Evolutionary conservation across 352 stramenopile genomes (phyloP), one percentile per base, ranked within the genome.

Genomic region (Phytophthora pinifolia): DNA sequence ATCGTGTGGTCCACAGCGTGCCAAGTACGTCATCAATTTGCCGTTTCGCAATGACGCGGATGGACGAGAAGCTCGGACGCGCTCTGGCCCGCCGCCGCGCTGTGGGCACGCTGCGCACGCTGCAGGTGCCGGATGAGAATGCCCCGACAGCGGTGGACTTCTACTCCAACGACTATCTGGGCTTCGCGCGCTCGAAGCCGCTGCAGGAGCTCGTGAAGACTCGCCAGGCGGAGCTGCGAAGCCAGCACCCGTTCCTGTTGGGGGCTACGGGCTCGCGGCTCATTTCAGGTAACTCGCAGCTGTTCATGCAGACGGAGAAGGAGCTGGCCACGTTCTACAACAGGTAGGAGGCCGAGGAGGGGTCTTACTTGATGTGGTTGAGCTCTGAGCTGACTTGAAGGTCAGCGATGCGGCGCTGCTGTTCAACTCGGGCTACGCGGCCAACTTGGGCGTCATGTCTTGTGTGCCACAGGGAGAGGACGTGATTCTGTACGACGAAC

Each of bases 111-210:
- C 64, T 88, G 41, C 78, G 83, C 13, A 54, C 52, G 12, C 61
- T 92, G 7, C 65, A 79, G 38, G 31, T 72, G 27, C 45, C 57
- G 1, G 46, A 62, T 12, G 45, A 58, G 9, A 37, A 57, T 9
- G 74, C 65, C 34, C 37, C 59, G 9, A 14, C 22, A 4, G 60
- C 38, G 25, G 67, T 97, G 37, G 97, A 99, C 67, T 99, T 99
- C 68, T 96, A 82, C 56, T 98, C 88, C 46, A 99, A 99, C 63
- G 97, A 99, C 56, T 99, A 99, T 62, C 74, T 99, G 15, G 96
- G 97, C 14, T 78, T 99, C 35, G 92, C 96, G 13, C 82, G 87
- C 10, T 88, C 65, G 42, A 33, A 46, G 14, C 37, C 71, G 59
- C 75, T 98, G 39, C 65, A 70, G 12, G 48, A 70, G 45, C 79